Evolutionary conservation across 2,329 filamentous ascomycete genomes (phyloP), one percentile per base, ranked within the genome.

Genomic region (Rhynchosporium agropyri): DNA sequence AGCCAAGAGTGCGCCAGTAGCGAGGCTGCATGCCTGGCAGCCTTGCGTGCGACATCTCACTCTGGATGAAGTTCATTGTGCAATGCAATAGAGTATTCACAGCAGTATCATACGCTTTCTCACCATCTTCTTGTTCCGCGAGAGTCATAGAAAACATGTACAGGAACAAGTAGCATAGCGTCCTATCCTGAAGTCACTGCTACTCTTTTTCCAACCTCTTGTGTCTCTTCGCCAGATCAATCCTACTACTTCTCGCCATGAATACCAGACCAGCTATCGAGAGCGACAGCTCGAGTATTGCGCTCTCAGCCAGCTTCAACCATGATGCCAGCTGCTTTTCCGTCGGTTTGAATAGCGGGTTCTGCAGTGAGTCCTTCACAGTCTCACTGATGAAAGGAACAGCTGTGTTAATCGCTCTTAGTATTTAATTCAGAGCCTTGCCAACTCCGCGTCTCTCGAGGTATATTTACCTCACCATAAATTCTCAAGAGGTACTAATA

Each of bases 241-340:
- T 31, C 40, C 31, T 26, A 13, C 5, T 38, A 43, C 26, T 28
- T 26, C 33, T 26, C 31, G 26, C 15, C 43, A 99, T 98, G 95
- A 95, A 98, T 76, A 96, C 92, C 49, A 85, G 94, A 63, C 90
- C 89, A 58, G 86, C 90, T 62, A 91, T 98, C 73, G 57, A 59
- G 46, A 86, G 87, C 56, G 92, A 96, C 79, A 86, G 87, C 57
- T 87, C 90, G 20, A 83, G 83, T 49, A 86, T 88, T 65, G 93
- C 92, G 10, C 83, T 97, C 43, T 96, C 91, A 13, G 86, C 89
- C 51, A 86, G 90, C 8, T 97, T 97, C 79, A 98, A 97, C 74
- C 83, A 86, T 71, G 91, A 95, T 75, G 85, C 85, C 68, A 93
- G 86, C 70, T 93, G 89, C 73, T 98, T 98, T 76, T 85, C 92